Conservation (phyloP, 164 flowering plant species). For the Piper longum region DNA sequence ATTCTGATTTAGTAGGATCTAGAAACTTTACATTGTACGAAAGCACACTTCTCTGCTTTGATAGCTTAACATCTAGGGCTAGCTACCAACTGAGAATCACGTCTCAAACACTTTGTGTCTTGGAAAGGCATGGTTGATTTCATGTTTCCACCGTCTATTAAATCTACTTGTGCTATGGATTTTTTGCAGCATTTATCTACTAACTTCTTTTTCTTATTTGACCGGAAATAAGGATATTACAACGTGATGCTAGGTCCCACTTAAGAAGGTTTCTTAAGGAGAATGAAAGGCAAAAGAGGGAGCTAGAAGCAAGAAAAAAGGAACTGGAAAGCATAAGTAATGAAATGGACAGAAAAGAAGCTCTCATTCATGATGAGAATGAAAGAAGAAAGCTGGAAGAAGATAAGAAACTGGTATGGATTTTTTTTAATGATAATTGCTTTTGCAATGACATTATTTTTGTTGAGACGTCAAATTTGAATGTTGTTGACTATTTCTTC, state of each 20-base stretch:
- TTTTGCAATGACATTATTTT: too few relatives aligned
- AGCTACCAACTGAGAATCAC: too few relatives aligned
- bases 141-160: neutral
- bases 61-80: too few relatives aligned
- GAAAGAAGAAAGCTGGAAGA: constrained; percentile 39
- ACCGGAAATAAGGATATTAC: constrained; percentile 46
- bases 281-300: constrained; percentile 27
- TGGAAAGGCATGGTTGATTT: neutral
- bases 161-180: neutral
- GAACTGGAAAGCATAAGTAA: constrained; percentile 19
- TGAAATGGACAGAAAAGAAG: constrained; percentile 38
- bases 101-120: neutral
- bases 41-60: too few relatives aligned
- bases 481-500: too few relatives aligned
- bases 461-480: too few relatives aligned
- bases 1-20: too few relatives aligned
- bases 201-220: neutral
- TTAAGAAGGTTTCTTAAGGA: constrained; percentile 26
- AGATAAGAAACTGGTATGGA: constrained; percentile 41
- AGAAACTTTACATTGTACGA: too few relatives aligned
- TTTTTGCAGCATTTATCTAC: neutral
- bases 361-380: constrained; percentile 27
- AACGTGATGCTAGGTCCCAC: constrained; percentile 22
- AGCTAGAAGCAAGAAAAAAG: constrained; percentile 32
- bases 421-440: neutral